Conservation (phyloP, 768 basidiomycete genomes). For the Gloeophyllum trabeum region DNA sequence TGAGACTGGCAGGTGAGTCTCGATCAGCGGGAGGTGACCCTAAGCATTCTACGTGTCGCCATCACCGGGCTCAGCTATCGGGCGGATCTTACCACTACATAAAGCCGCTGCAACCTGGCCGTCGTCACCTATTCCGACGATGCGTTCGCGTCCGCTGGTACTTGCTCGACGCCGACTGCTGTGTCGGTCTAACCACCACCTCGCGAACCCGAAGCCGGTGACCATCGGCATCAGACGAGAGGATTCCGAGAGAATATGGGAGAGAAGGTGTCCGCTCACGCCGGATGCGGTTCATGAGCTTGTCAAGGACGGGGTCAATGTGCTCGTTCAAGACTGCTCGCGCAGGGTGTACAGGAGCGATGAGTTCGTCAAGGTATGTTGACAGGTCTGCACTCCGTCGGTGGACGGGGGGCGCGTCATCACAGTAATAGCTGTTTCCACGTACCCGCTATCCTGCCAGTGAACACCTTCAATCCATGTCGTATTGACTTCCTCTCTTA, state of each 20-base stretch:
- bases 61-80: no score
- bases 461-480: neutral
- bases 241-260: constrained; percentile 76
- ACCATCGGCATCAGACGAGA: constrained; percentile 61
- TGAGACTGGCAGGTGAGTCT: no score
- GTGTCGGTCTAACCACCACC: no score
- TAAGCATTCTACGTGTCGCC: no score
- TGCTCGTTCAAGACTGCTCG: constrained; percentile 69
- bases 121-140: no score
- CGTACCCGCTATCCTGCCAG: neutral
- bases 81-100: no score
- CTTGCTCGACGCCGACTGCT: no score
- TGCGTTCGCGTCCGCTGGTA: no score
- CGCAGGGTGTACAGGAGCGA: constrained; percentile 57
- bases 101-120: no score
- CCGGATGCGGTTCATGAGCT: constrained; percentile 62
- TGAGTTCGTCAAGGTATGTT: constrained; percentile 55
- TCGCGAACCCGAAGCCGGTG: constrained; percentile 9
- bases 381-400: neutral
- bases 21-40: no score
- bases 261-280: constrained; percentile 74
- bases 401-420: no score
- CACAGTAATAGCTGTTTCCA: no score
- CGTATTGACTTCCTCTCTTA: neutral
- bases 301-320: constrained; percentile 44